Conservation (phyloP, 495 filamentous ascomycete species). For the Aspergillus conjunctus region DNA sequence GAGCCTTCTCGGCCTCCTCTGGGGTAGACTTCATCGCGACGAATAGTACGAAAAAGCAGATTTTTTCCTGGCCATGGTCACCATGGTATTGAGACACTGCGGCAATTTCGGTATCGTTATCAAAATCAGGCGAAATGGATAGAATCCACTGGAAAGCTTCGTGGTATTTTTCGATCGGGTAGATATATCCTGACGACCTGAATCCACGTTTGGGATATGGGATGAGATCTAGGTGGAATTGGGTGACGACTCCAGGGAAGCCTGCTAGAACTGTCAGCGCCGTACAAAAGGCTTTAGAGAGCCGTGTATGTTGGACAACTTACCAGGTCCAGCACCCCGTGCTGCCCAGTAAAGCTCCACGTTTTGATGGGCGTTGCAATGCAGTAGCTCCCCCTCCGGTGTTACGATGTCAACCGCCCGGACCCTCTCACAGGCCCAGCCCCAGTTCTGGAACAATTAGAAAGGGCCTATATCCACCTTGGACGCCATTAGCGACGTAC, state of each 20-base stretch:
- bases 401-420: conserved; percentile 53
- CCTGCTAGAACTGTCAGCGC: conserved; percentile 18
- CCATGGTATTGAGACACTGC: conserved; percentile 37
- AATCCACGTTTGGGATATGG: conserved; percentile 31
- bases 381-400: conserved; percentile 39
- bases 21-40: conserved; percentile 42
- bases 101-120: conserved; percentile 47
- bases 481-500: no score
- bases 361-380: conserved; percentile 45
- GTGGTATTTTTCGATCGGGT: conserved; percentile 41
- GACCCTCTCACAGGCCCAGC: conserved; percentile 56
- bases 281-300: background rate
- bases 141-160: conserved; percentile 47
- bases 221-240: conserved; percentile 46
- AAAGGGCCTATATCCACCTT: no score
- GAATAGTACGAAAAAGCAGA: conserved; percentile 42
- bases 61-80: conserved; percentile 20
- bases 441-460: conserved; percentile 44
- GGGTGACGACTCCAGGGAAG: conserved; percentile 53
- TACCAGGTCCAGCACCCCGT: conserved; percentile 51
- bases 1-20: conserved; percentile 34
- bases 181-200: conserved; percentile 48
- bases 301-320: background rate
- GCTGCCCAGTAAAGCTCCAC: conserved; percentile 54
- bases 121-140: conserved; percentile 37